phyloP scores from a whole-genome alignment of 148 eudicot genomes.

The Persicaria tinctoria region DNA sequence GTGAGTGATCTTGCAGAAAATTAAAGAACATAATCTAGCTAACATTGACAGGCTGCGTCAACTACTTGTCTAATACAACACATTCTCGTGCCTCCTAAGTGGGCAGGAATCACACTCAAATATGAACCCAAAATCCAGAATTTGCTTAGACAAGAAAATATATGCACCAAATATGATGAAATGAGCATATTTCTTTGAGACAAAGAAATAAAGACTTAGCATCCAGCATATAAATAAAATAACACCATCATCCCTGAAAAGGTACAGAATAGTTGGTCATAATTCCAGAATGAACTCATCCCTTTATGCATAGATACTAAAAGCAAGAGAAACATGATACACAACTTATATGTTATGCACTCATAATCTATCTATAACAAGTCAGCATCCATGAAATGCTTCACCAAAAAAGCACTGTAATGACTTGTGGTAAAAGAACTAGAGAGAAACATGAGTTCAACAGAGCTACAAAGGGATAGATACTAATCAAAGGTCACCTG shows the following conservation, averaged over 20 bases:
- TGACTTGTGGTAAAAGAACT: not conserved
- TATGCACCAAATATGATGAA: not conserved
- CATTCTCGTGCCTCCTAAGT: too few relatives aligned
- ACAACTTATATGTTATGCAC: not conserved
- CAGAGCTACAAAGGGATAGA: not conserved
- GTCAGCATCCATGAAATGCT: not conserved
- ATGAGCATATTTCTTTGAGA: not conserved
- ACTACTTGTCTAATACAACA: too few relatives aligned
- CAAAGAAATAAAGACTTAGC: too few relatives aligned
- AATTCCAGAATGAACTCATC: not conserved
- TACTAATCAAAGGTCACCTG: conserved; percentile 11
- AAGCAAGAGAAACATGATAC: conserved; percentile 1
- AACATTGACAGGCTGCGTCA: too few relatives aligned
- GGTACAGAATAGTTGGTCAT: not conserved
- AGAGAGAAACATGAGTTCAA: not conserved
- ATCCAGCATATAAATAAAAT: not conserved
- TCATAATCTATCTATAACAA: not conserved
- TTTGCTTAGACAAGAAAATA: not conserved
- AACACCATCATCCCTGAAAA: not conserved
- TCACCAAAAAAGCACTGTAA: not conserved
- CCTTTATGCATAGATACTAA: not conserved
- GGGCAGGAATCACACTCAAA: too few relatives aligned
- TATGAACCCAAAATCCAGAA: not conserved
- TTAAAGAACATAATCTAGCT: too few relatives aligned
- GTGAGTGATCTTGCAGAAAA: too few relatives aligned